A percentile compares a stretch with the other conserved stretches of the same genome.
These are phyloP conservation scores for Penicillium sp. DNA, from an alignment of 2,329 filamentous ascomycete genomes.

Conservation along the genomic window DNA sequence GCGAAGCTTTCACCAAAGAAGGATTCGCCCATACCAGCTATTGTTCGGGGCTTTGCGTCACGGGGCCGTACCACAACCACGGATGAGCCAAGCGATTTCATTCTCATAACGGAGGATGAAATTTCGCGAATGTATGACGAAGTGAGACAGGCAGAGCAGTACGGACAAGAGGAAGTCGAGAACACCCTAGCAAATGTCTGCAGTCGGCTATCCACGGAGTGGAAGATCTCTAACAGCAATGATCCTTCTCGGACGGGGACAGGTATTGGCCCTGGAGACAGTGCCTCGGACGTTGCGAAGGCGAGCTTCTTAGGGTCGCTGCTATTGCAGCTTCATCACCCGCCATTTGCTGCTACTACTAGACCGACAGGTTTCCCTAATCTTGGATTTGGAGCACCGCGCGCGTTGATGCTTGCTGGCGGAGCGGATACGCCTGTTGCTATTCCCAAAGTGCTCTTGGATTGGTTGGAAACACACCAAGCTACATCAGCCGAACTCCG, in stretches of 20 bases:
- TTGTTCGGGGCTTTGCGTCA: constrained; percentile 72
- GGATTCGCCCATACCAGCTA: constrained; percentile 68
- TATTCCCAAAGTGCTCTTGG: constrained; percentile 77
- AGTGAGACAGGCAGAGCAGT: constrained; percentile 35
- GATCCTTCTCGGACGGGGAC: constrained; percentile 50
- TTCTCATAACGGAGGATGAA: constrained; percentile 76
- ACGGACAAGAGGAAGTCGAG: constrained; percentile 37
- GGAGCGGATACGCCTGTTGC: constrained; percentile 44
- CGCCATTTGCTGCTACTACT: constrained; percentile 47
- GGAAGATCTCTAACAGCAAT: constrained; percentile 50
- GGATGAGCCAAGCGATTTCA: constrained; percentile 71
- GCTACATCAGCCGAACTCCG: constrained; percentile 71
- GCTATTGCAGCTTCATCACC: constrained; percentile 79
- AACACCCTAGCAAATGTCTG: constrained; percentile 39
- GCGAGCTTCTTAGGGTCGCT: constrained; percentile 79
- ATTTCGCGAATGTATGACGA: constrained; percentile 67
- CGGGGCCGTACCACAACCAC: constrained; percentile 63
- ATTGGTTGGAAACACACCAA: constrained; percentile 81
- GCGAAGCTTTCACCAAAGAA: constrained; percentile 48
- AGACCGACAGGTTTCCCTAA: constrained; percentile 29
- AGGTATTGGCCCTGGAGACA: constrained; percentile 68
- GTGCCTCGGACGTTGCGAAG: constrained; percentile 70
- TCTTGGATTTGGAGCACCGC: constrained; percentile 31
- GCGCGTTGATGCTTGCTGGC: constrained; percentile 36
- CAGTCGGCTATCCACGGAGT: constrained; percentile 40